These are phyloP conservation scores for Penicillium coprophilum DNA, from an alignment of 495 filamentous ascomycete species.

Conservation along the genomic window DNA sequence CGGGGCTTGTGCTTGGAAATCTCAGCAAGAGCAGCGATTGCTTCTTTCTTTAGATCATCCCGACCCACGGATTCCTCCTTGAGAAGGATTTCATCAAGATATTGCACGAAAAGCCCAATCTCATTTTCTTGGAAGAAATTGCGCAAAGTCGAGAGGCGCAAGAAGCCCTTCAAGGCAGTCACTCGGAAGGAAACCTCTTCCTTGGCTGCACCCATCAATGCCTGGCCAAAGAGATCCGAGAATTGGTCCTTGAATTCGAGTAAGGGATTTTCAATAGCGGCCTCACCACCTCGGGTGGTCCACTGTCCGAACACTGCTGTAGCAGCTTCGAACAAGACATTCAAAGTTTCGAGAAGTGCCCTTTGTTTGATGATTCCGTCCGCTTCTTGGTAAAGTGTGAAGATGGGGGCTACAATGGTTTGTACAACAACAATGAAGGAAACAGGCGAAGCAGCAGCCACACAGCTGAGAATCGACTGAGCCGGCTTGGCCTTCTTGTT, in stretches of 20 bases:
- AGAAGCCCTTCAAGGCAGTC: constrained; percentile 58
- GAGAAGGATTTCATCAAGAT: constrained; percentile 64
- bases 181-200: constrained; percentile 67
- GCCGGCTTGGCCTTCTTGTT: constrained; percentile 72
- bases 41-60: constrained; percentile 59
- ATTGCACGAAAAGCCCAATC: constrained; percentile 62
- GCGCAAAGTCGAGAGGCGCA: constrained; percentile 54
- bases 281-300: constrained; percentile 41
- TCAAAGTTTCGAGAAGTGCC: constrained; percentile 64
- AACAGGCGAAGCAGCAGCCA: constrained; percentile 55
- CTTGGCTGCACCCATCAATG: constrained; percentile 58
- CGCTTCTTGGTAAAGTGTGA: constrained; percentile 63
- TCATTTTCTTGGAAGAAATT: constrained; percentile 63
- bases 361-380: constrained; percentile 66
- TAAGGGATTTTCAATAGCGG: constrained; percentile 51
- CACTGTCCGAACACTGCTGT: constrained; percentile 58
- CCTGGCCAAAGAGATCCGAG: constrained; percentile 59
- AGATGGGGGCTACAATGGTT: constrained; percentile 57
- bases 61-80: constrained; percentile 56
- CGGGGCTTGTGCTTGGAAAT: constrained; percentile 66
- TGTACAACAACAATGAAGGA: constrained; percentile 56
- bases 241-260: constrained; percentile 59
- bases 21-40: constrained; percentile 62
- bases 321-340: constrained; percentile 57
- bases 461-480: constrained; percentile 58